Conservation (phyloP, 495 filamentous ascomycete genomes). For the Penicillium samsonianum region DNA sequence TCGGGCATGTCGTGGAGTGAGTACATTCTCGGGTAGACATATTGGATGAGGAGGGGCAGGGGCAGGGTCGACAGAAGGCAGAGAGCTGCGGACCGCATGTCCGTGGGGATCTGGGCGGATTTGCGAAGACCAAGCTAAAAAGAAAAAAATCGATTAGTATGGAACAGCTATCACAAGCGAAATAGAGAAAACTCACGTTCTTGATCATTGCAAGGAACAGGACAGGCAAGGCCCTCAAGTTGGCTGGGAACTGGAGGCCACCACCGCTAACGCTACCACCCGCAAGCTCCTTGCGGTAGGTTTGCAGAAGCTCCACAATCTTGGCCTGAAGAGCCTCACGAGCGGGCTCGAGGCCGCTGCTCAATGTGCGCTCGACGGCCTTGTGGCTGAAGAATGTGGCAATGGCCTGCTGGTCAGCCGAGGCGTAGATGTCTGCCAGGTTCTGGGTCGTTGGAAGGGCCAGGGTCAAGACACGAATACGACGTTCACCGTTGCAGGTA, state of each 20-base stretch:
- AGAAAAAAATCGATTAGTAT: conserved; percentile 21
- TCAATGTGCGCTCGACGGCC: conserved; percentile 86
- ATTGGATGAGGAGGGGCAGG: conserved; percentile 88
- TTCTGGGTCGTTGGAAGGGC: conserved; percentile 89
- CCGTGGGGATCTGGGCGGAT: conserved; percentile 93
- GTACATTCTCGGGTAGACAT: conserved; percentile 93
- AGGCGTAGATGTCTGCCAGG: conserved; percentile 88
- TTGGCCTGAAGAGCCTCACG: conserved; percentile 88
- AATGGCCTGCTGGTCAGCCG: conserved; percentile 90
- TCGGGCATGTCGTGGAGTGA: conserved; percentile 99
- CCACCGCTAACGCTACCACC: conserved; percentile 92
- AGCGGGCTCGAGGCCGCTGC: conserved; percentile 85
- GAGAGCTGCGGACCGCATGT: conserved; percentile 90
- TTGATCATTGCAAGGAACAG: conserved; percentile 94
- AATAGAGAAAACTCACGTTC: conserved; percentile 60
- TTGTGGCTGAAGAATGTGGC: conserved; percentile 96
- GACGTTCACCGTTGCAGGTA: conserved; percentile 93
- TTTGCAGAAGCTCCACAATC: conserved; percentile 87
- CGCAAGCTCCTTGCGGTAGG: conserved; percentile 94
- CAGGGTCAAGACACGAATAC: conserved; percentile 92
- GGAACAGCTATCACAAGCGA: background rate
- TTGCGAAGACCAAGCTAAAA: conserved; percentile 83
- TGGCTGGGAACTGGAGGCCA: conserved; percentile 90
- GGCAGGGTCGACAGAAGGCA: conserved; percentile 92
- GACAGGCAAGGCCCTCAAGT: conserved; percentile 82